Evolutionary conservation across 1,139 yeast genomes (phyloP).

Genomic region (Geotrichum siamense): DNA sequence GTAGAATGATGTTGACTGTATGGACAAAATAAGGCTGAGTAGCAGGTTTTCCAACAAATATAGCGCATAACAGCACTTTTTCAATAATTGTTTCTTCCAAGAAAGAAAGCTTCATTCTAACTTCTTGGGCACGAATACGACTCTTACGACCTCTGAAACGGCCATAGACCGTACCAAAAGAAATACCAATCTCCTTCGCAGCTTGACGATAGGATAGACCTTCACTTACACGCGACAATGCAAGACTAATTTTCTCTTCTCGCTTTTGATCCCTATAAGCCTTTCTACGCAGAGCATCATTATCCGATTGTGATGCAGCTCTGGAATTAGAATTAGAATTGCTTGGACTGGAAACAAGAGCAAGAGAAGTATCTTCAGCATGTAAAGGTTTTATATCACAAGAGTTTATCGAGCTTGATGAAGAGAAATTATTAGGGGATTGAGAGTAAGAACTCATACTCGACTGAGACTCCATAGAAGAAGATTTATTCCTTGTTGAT

Average conservation of each 20-base stretch:
- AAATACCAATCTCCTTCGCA: slow-evolving; percentile 19
- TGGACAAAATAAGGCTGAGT: slow-evolving; percentile 18
- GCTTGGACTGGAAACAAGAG: too few species aligned
- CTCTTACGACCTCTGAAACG: slow-evolving; percentile 19
- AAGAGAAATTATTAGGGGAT: too few species aligned
- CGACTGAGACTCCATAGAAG: too few species aligned
- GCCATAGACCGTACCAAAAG: slow-evolving; percentile 19
- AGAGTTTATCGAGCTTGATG: too few species aligned
- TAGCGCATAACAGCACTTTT: slow-evolving; percentile 14
- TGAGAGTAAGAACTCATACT: too few species aligned
- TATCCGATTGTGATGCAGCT: slow-evolving; percentile 6
- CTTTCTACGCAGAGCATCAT: slow-evolving; percentile 6
- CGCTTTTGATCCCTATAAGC: slow-evolving; percentile 17
- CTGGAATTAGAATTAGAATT: background rate
- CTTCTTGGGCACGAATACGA: slow-evolving; percentile 18
- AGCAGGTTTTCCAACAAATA: slow-evolving; percentile 16
- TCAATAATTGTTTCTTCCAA: slow-evolving; percentile 18
- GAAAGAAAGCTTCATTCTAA: slow-evolving; percentile 18
- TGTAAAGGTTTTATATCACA: too few species aligned
- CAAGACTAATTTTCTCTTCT: slow-evolving; percentile 17
- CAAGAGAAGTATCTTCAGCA: too few species aligned
- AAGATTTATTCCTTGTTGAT: too few species aligned
- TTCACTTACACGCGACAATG: slow-evolving; percentile 16
- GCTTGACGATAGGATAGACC: slow-evolving; percentile 19
- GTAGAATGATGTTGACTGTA: slow-evolving; percentile 16